Conservation (phyloP, 768 basidiomycete genomes). For the Pleurotus giganteus region DNA sequence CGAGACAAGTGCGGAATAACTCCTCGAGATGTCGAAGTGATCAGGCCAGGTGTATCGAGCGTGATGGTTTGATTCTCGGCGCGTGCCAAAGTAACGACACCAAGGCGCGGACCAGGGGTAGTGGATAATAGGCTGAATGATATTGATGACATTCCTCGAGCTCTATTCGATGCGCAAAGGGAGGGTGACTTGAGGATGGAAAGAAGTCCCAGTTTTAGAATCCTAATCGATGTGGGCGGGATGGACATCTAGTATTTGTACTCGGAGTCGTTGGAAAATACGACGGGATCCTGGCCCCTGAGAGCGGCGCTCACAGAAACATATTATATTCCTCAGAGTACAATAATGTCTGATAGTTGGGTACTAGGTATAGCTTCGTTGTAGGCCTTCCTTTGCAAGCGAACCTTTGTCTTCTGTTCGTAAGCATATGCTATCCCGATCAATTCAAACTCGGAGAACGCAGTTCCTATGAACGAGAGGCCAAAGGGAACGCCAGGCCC, state of each 20-base stretch:
- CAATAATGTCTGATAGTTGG: conserved; percentile 1
- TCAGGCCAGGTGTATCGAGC: conserved; percentile 59
- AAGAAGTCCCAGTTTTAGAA: no score
- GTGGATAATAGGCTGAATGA: background rate
- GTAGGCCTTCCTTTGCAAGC: conserved; percentile 47
- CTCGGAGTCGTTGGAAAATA: background rate
- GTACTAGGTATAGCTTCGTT: conserved; percentile 52
- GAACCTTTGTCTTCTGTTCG: conserved; percentile 59
- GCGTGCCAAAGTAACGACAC: conserved; percentile 26
- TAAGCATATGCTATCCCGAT: conserved; percentile 62
- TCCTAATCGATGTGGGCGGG: background rate
- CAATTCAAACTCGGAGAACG: conserved; percentile 57
- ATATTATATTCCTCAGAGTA: background rate
- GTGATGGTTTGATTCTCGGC: conserved; percentile 22
- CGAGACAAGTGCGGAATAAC: conserved; percentile 71
- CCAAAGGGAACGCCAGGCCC: conserved; percentile 62
- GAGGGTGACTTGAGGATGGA: background rate
- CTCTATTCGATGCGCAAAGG: background rate
- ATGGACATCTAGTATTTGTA: background rate
- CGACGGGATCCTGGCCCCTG: background rate
- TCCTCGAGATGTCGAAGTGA: conserved; percentile 69
- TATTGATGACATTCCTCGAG: background rate
- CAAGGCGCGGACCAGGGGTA: conserved; percentile 34
- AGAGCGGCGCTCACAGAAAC: background rate
- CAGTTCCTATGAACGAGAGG: conserved; percentile 59